phyloP scores from a whole-genome alignment of 495 filamentous ascomycete species.

The Lindgomyces ingoldianus region DNA sequence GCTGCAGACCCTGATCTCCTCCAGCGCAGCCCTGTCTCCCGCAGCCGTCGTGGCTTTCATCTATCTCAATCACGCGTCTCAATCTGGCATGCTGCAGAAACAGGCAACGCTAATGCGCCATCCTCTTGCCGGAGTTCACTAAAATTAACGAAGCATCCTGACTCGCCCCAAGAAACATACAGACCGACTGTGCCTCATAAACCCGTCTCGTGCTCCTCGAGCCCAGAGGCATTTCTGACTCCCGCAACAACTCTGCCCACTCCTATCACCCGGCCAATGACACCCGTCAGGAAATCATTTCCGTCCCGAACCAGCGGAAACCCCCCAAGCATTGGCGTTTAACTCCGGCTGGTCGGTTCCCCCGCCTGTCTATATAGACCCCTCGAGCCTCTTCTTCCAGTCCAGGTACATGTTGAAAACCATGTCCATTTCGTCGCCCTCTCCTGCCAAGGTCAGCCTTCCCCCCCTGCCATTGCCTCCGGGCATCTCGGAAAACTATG shows the following conservation, averaged over 20 bases:
- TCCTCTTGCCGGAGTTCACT: background rate
- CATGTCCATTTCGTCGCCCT: constrained; percentile 13
- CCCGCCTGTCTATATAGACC: constrained; percentile 9
- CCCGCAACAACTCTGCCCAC: background rate
- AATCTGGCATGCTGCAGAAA: constrained; percentile 8
- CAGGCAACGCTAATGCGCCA: constrained; percentile 3
- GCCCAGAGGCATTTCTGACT: background rate
- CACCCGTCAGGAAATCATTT: background rate
- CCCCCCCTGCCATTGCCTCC: constrained; percentile 57
- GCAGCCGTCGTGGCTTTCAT: constrained; percentile 1
- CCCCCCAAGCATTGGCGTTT: background rate
- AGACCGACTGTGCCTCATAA: constrained; percentile 20
- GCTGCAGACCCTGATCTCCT: background rate
- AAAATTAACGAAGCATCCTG: constrained; percentile 4
- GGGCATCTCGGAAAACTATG: constrained; percentile 49
- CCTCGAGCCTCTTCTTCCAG: background rate
- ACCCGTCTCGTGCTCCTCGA: background rate
- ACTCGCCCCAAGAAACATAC: background rate
- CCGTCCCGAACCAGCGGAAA: constrained; percentile 6
- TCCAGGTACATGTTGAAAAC: background rate
- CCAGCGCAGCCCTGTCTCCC: background rate
- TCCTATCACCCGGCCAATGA: constrained; percentile 4
- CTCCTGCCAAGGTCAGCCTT: constrained; percentile 8
- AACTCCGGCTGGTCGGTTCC: constrained; percentile 5
- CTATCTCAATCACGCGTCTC: constrained; percentile 12